These are phyloP conservation scores for Mortierella sp. DNA, from an alignment of 371 early-diverging fungal species.

Conservation along the genomic window DNA sequence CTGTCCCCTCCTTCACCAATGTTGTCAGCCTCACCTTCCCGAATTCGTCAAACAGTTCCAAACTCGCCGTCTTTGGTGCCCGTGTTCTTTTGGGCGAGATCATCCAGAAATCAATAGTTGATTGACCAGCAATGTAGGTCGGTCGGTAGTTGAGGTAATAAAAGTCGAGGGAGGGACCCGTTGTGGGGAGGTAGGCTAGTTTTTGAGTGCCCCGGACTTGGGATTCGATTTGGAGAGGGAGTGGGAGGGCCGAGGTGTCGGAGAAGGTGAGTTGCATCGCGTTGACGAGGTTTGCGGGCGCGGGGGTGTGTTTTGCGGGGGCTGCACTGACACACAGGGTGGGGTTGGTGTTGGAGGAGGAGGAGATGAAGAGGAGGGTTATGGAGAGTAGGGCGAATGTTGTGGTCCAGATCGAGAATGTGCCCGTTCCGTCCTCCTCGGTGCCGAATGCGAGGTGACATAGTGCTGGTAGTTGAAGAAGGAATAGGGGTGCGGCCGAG, in stretches of 20 bases:
- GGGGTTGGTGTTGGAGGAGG: background rate
- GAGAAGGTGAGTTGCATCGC: slow-evolving; percentile 32
- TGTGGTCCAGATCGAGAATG: background rate
- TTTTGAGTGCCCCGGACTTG: slow-evolving; percentile 22
- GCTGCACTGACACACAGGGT: slow-evolving; percentile 7
- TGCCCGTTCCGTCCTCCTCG: no score
- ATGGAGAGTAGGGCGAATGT: background rate
- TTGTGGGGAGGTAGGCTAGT: slow-evolving; percentile 38
- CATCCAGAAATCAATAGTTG: slow-evolving; percentile 55
- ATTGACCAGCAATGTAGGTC: slow-evolving; percentile 27
- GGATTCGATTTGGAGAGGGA: slow-evolving; percentile 49
- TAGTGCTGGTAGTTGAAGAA: background rate
- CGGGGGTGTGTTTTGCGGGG: slow-evolving; percentile 17
- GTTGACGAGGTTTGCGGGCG: slow-evolving; percentile 6
- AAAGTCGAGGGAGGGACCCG: slow-evolving; percentile 29
- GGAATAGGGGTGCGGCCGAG: background rate
- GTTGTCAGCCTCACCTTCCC: slow-evolving; percentile 24
- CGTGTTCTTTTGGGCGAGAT: slow-evolving; percentile 28
- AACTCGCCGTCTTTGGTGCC: slow-evolving; percentile 22
- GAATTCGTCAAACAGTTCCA: slow-evolving; percentile 49
- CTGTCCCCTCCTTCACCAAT: slow-evolving; percentile 37
- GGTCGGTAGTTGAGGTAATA: slow-evolving; percentile 54
- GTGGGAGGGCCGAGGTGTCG: slow-evolving; percentile 13
- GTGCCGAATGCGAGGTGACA: no score
- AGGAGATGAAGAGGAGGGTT: slow-evolving; percentile 13